Conservation (phyloP, 2,329 filamentous ascomycete genomes). For the Chalaropsis thielavioides region DNA sequence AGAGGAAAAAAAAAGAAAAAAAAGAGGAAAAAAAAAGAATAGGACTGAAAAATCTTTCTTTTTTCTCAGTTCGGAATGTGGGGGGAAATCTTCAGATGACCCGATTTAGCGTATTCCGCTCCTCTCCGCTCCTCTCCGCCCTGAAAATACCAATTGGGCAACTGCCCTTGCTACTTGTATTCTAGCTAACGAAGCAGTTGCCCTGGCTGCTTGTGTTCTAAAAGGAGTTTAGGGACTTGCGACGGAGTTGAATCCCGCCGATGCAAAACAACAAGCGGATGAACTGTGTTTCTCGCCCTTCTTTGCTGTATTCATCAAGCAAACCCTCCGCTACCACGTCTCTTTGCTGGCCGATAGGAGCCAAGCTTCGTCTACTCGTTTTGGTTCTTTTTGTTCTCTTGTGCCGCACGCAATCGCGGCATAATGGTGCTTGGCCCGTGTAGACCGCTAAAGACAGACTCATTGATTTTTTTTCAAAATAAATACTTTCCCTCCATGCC, state of each 20-base stretch:
- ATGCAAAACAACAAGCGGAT: background rate
- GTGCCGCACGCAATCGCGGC: background rate
- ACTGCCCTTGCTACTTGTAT: too few species aligned
- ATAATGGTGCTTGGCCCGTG: background rate
- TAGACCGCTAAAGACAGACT: background rate
- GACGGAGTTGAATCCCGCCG: background rate
- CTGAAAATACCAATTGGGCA: background rate
- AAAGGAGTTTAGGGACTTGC: background rate
- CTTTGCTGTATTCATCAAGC: too few species aligned
- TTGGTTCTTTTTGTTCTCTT: background rate
- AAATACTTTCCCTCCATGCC: background rate
- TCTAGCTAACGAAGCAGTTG: too few species aligned
- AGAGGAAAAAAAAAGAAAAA: background rate
- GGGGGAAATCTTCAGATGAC: background rate
- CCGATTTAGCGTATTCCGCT: background rate
- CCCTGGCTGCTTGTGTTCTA: background rate
- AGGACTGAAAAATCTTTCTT: background rate
- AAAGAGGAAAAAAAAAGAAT: too few species aligned
- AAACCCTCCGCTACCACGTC: background rate
- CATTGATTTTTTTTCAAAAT: background rate
- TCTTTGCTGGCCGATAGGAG: background rate
- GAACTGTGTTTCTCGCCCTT: background rate
- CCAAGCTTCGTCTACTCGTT: background rate
- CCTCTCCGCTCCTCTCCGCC: slow-evolving; percentile 5
- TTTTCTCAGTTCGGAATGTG: background rate